These are phyloP conservation scores for Gyrodon lividus DNA, from an alignment of 768 basidiomycete genomes.

Conservation along the genomic window DNA sequence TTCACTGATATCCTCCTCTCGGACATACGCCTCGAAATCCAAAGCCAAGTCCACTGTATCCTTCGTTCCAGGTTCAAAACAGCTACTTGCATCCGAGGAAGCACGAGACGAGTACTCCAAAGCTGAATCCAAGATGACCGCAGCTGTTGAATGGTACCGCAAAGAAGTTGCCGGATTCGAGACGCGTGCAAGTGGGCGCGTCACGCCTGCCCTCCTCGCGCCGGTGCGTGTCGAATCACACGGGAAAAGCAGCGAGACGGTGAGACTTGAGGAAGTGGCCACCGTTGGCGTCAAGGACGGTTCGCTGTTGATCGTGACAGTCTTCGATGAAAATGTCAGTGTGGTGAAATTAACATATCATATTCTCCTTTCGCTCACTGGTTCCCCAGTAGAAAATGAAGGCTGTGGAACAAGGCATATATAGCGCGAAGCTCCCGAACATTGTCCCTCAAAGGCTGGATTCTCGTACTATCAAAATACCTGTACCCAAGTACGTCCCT, in stretches of 20 bases:
- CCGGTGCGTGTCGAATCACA: conserved; percentile 62
- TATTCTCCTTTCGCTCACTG: conserved; percentile 13
- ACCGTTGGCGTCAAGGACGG: conserved; percentile 83
- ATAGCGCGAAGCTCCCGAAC: conserved; percentile 71
- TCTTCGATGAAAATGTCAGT: conserved; percentile 78
- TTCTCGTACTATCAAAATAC: conserved; percentile 69
- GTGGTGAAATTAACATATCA: not conserved
- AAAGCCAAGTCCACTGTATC: conserved; percentile 50
- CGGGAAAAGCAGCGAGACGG: conserved; percentile 33
- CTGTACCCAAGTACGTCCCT: conserved; percentile 67
- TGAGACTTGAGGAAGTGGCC: conserved; percentile 66
- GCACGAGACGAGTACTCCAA: conserved; percentile 61
- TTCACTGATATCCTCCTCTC: conserved; percentile 1
- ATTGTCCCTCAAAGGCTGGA: conserved; percentile 73
- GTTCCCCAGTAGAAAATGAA: conserved; percentile 63
- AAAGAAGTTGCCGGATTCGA: conserved; percentile 75
- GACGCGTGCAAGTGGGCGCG: conserved; percentile 70
- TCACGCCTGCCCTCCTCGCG: conserved; percentile 69
- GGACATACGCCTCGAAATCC: conserved; percentile 29
- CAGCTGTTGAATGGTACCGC: conserved; percentile 68
- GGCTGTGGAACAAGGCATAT: conserved; percentile 70
- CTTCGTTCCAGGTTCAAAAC: conserved; percentile 69
- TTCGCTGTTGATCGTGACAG: conserved; percentile 65
- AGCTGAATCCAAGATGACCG: conserved; percentile 61
- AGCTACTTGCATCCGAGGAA: conserved; percentile 51